Evolutionary conservation across 2,329 filamentous ascomycete genomes (phyloP).

Genomic region (Tolypocladium tundrense): DNA sequence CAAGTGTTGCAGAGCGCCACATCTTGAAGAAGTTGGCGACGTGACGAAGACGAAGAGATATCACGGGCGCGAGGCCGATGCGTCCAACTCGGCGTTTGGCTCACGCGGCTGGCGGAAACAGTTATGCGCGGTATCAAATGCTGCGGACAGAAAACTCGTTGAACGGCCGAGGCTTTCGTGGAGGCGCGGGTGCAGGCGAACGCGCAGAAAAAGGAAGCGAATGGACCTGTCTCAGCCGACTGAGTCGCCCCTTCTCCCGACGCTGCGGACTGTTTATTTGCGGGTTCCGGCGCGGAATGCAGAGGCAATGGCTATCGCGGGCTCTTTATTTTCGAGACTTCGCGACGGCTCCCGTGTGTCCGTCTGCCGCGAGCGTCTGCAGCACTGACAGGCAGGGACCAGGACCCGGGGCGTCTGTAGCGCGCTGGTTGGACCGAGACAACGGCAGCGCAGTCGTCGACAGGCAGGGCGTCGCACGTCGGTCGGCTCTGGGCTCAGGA

Average conservation of each 20-base stretch:
- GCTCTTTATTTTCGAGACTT: not conserved
- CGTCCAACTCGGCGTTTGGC: not conserved
- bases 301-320: not conserved
- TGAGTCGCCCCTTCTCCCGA: not conserved
- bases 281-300: not conserved
- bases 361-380: not conserved
- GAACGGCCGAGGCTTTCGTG: not conserved
- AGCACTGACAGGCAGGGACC: not conserved
- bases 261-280: not conserved
- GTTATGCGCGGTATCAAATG: too few relatives aligned
- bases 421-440: not conserved
- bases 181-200: not conserved
- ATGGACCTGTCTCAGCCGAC: not conserved
- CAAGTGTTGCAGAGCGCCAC: constrained; percentile 19
- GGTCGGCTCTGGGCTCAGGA: not conserved
- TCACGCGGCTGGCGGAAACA: not conserved
- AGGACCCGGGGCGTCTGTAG: not conserved
- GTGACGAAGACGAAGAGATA: too few relatives aligned
- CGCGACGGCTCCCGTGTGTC: not conserved
- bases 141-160: too few relatives aligned
- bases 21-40: constrained; percentile 11
- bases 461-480: not conserved
- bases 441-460: not conserved
- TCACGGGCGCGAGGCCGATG: not conserved
- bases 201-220: not conserved